A percentile compares a stretch with the other conserved stretches of the same genome.
phyloP scores from a whole-genome alignment of 495 filamentous ascomycete genomes.

The Trichocladium uniseriatum region DNA sequence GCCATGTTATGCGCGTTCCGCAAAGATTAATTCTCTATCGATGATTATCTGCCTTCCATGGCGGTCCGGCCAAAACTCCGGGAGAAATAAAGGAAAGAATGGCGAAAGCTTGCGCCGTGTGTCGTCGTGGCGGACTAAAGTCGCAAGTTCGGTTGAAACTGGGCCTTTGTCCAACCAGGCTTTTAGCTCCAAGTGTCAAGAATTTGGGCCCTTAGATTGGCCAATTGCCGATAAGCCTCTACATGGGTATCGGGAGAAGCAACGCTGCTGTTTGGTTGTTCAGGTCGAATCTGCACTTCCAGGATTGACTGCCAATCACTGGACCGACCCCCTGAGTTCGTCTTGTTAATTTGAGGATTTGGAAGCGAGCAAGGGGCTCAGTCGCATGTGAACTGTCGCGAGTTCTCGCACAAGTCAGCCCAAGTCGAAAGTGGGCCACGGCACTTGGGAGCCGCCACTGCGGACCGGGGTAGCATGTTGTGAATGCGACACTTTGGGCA shows the following conservation, averaged over 20 bases:
- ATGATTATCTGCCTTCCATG: neutral
- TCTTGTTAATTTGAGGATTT: neutral
- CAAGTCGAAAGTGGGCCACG: neutral
- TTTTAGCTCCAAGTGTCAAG: constrained; percentile 13
- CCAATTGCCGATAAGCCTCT: constrained; percentile 10
- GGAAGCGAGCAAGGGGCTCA: neutral
- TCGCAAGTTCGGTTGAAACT: neutral
- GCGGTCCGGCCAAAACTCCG: neutral
- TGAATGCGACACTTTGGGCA: neutral
- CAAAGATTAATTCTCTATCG: neutral
- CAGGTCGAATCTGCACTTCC: neutral
- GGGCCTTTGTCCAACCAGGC: constrained; percentile 8
- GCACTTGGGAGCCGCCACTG: neutral
- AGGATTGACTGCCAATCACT: constrained; percentile 1
- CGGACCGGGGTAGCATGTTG: neutral
- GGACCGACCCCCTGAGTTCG: neutral
- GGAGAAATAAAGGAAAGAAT: neutral
- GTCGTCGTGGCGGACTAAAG: neutral
- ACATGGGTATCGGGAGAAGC: neutral
- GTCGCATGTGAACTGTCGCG: neutral
- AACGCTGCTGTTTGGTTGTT: neutral
- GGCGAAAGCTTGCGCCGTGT: neutral
- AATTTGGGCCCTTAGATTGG: constrained; percentile 18
- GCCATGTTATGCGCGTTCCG: constrained; percentile 12
- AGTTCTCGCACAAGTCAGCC: neutral